Base-by-base conservation (phyloP, 805 yeast genomes). In the Candida taoyuanica region DNA sequence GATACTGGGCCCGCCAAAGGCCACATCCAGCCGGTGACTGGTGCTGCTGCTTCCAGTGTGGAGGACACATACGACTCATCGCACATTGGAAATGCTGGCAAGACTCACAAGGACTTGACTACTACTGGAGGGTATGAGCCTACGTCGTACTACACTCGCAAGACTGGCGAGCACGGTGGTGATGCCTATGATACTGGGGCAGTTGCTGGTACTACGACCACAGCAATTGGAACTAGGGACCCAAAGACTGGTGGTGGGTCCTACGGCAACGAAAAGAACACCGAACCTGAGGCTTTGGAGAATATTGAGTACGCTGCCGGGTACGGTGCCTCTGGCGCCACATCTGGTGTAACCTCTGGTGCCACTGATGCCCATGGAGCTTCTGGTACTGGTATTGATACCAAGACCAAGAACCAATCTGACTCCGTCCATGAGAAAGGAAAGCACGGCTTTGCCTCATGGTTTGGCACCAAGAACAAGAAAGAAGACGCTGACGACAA, bases 91-190 rank as follows among this genome's bases (percentile, higher is more conserved):
- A 28, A 28, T 18, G 14, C 33, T n/a, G 37, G 31, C 7, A 38
- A 39, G 27, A 29, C 29, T 15, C 41, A 29, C 24, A 42, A 36
- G 29, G 56, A 51, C 23, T 29, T 46, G 37, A 49, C 53, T 3
- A 36, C 27, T 19, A 49, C 54, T 12, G 7, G 34, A 3, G 51
- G 49, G 8, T 51, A 48, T 31, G 48, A 41, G 20, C 47, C 54
- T 29, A 50, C 56, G 9, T 24, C 25, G 6, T 48, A 52, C 38
- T 52, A 49, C 27, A 17, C 34, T 3, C 40, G 42, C 16, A 31
- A 39, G 31, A 41, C 42, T 23, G 43, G 43, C 27, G 42, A 32
- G 5, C 23, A 14, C 9, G 34, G 15, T n/a, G 27, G 21, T 5
- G 29, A 21, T n/a, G 23, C n/a, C n/a, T n/a, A 16, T n/a, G 29